Base-by-base conservation (phyloP, 2,329 filamentous ascomycete species). In the Diplodia scrobiculata region DNA sequence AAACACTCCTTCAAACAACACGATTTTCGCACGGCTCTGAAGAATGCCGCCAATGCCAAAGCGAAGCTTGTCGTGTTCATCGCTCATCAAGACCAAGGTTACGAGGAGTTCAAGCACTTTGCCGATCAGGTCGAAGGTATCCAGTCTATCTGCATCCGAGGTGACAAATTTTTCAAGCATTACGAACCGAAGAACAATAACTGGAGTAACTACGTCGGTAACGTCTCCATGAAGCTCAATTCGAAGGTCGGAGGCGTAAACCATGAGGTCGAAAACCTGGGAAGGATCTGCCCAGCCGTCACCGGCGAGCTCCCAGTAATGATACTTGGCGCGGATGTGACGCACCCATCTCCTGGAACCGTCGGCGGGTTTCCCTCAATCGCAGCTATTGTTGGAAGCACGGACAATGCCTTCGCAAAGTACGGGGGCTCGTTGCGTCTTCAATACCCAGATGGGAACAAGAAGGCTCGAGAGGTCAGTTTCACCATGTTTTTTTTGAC, bases 301-400 rank as follows among this genome's bases (percentile, higher is more conserved):
- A 25, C 6, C 17, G 34, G n/a, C 10, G n/a, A 55, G 72, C 34
- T 36, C 34, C 34, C 34, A 7, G 78, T 77, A 0, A 75, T 82
- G 63, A 67, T 81, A 5, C 68, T 81, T 5, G 80, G 80, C 0
- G 76, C 76, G 0, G 81, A 83, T 68, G 76, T 81, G 0, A 78
- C 77, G 0, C 81, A 83, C 68, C 77, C 80, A 1, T 47, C 50
- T 25, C 50, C 38, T 0, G 71, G 71, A 1, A 50, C 67, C 0
- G 70, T 71, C 1, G 25, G 72, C 0, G 17, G 38, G 1, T 70
- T 70, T 10, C 79, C 79, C 0, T 80, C 77, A 0, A 76, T 82
- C 19, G 79, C 79, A 1, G 75, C 74, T 4, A 69, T 82, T 1
- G 80, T 81, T 14, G 79, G 77, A 1, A 79, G 75, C 25, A 67